A percentile compares a stretch with the other conserved stretches of the same genome.
phyloP scores from a whole-genome alignment of 2,329 filamentous ascomycete species.

The Microdochium bolleyi region DNA sequence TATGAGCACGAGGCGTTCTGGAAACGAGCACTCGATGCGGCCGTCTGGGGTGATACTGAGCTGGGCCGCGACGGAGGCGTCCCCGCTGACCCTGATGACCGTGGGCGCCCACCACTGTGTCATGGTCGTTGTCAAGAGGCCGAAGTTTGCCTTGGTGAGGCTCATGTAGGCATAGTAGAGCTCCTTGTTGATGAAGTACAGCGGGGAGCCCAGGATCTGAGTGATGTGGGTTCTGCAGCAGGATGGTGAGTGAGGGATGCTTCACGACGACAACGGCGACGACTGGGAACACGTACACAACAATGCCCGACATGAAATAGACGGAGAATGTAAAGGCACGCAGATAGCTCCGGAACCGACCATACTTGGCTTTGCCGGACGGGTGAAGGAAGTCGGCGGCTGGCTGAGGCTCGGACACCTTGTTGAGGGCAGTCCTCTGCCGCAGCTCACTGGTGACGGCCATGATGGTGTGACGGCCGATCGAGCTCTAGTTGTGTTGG shows the following conservation, averaged over 20 bases:
- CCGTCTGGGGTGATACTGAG: constrained; percentile 64
- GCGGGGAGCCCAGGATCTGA: constrained; percentile 66
- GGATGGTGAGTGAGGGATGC: neutral
- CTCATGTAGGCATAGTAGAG: constrained; percentile 84
- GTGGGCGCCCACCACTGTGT: constrained; percentile 87
- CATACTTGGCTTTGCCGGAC: constrained; percentile 46
- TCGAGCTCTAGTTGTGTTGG: too few species aligned
- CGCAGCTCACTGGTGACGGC: constrained; percentile 25
- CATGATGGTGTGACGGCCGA: too few species aligned
- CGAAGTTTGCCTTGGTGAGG: constrained; percentile 78
- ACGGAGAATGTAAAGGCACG: constrained; percentile 41
- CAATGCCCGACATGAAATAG: constrained; percentile 42
- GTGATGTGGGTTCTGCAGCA: constrained; percentile 53
- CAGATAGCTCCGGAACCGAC: constrained; percentile 37
- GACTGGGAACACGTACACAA: constrained; percentile 32
- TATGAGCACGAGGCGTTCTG: constrained; percentile 73
- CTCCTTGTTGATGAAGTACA: constrained; percentile 69
- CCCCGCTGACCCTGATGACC: constrained; percentile 73
- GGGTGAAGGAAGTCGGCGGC: constrained; percentile 33
- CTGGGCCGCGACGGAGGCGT: constrained; percentile 70
- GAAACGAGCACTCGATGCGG: constrained; percentile 69
- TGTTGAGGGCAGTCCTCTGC: constrained; percentile 16
- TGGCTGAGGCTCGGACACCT: constrained; percentile 11
- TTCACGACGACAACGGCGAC: neutral
- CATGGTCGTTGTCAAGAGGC: constrained; percentile 68